These are phyloP conservation scores for Aphanomyces astaci DNA, from an alignment of 352 stramenopile genomes.

Conservation along the genomic window DNA sequence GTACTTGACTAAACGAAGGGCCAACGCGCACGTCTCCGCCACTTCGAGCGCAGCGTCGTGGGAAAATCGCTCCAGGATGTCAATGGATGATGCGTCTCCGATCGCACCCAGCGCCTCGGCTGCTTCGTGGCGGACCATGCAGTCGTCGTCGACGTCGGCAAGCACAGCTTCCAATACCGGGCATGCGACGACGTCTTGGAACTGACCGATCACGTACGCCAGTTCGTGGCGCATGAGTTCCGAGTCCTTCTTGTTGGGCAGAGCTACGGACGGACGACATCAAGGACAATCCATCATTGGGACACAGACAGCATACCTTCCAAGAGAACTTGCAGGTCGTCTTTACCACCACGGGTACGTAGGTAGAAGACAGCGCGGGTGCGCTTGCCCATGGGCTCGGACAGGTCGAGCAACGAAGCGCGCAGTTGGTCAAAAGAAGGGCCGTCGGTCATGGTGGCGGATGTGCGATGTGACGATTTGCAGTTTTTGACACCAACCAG, in stretches of 20 bases:
- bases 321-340: conserved; percentile 71
- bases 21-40: conserved; percentile 92
- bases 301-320: no score
- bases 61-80: conserved; percentile 80
- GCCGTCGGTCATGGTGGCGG: conserved; percentile 10
- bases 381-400: conserved; percentile 81
- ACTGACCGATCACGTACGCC: conserved; percentile 97
- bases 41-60: conserved; percentile 84
- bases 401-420: conserved; percentile 62
- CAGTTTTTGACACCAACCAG: neutral
- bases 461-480: neutral
- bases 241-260: conserved; percentile 82
- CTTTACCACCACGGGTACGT: conserved; percentile 64
- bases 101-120: conserved; percentile 97
- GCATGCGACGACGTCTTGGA: conserved; percentile 86
- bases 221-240: conserved; percentile 97
- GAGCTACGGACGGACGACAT: conserved; percentile 35
- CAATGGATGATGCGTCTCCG: conserved; percentile 65
- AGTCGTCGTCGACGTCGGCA: conserved; percentile 80
- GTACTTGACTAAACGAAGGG: conserved; percentile 89
- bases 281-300: no score
- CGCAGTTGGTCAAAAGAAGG: conserved; percentile 55
- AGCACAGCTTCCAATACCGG: conserved; percentile 70
- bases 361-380: conserved; percentile 90
- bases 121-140: conserved; percentile 89